phyloP scores from a whole-genome alignment of 352 stramenopile genomes.

The Pythium dissotocum region DNA sequence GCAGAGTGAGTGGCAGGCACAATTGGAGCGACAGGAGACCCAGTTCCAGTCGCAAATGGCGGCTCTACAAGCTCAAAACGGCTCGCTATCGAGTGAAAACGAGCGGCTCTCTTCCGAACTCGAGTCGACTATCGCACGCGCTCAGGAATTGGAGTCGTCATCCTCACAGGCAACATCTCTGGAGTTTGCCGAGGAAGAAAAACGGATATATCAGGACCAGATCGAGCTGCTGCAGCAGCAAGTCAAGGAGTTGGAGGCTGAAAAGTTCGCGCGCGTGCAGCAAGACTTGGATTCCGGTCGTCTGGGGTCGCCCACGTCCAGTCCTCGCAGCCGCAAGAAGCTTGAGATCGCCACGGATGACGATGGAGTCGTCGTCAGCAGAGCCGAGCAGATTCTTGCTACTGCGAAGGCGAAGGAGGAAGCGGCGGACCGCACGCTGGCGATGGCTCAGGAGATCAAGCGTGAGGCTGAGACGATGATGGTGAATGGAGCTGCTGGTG shows the following conservation, averaged over 20 bases:
- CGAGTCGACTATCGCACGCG: constrained; percentile 28
- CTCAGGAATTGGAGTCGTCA: constrained; percentile 39
- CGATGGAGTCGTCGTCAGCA: not conserved
- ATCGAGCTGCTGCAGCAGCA: constrained; percentile 56
- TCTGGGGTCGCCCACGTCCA: constrained; percentile 29
- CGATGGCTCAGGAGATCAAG: constrained; percentile 53
- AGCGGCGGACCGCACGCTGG: constrained; percentile 46
- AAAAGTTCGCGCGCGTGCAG: constrained; percentile 54
- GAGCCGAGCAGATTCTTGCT: constrained; percentile 22
- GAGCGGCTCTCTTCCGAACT: constrained; percentile 31
- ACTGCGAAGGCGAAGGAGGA: constrained; percentile 35
- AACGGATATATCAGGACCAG: constrained; percentile 52
- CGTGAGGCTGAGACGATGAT: constrained; percentile 59
- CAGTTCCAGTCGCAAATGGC: constrained; percentile 43
- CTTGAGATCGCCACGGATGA: constrained; percentile 10
- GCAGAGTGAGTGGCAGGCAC: constrained; percentile 36
- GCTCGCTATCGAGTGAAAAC: constrained; percentile 32
- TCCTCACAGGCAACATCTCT: constrained; percentile 17
- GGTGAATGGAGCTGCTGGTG: constrained; percentile 6
- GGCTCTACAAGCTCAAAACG: constrained; percentile 29
- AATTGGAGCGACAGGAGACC: constrained; percentile 37
- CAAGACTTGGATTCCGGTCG: constrained; percentile 35
- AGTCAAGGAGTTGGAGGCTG: constrained; percentile 52
- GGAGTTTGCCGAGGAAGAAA: constrained; percentile 48
- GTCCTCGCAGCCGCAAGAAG: constrained; percentile 25